Base-by-base conservation (phyloP, 2,329 filamentous ascomycete species). In the Drechslerella coelobrocha region DNA sequence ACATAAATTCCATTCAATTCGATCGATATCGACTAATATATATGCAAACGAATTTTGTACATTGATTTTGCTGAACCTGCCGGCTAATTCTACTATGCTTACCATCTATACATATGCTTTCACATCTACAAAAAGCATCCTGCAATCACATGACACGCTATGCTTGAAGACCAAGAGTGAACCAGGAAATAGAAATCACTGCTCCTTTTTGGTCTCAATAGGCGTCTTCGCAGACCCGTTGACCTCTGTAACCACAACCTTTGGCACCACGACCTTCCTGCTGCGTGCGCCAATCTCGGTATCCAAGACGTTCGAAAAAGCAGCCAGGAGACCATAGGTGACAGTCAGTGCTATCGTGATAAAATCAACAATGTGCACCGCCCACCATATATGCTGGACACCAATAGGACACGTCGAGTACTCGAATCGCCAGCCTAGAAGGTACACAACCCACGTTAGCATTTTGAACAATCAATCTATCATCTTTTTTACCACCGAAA, bases 321-420 rank as follows among this genome's bases (percentile, higher is more conserved):
- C 8, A 7, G 43, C 9, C 4, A 62, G 41, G 39, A 54, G 7
- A 14, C 37, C 48, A n/a, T 62, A 62, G 29, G 14, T 26, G n/a
- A 69, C 17, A 3, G 21, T 52, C 2, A 60, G 7, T n/a, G 61
- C 56, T 8, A 80, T 52, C 9, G 78, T 78, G 23, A 85, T 75
- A 1, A 91, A 73, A 76, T 91, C 88, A 31, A 91, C 71, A 48
- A 92, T 83, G 81, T 97, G 92, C 4, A 94, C 86, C 2, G 85
- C 83, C 94, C 94, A 99, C 94, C 94, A 99, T 56, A 92, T 84
- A 80, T 96, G 91, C 82, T 97, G 93, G 23, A 87, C 86, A 0
- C 94, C 94, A 34, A 96, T 80, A 1, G 85, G 83, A 77, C 94
- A 99, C 73, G 85, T 89, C 7, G 82, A 82, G 75, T 94, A 94